These are phyloP conservation scores for Spizellomyces punctatus DNA, from an alignment of 192 early-diverging fungal genomes.

Conservation along the genomic window DNA sequence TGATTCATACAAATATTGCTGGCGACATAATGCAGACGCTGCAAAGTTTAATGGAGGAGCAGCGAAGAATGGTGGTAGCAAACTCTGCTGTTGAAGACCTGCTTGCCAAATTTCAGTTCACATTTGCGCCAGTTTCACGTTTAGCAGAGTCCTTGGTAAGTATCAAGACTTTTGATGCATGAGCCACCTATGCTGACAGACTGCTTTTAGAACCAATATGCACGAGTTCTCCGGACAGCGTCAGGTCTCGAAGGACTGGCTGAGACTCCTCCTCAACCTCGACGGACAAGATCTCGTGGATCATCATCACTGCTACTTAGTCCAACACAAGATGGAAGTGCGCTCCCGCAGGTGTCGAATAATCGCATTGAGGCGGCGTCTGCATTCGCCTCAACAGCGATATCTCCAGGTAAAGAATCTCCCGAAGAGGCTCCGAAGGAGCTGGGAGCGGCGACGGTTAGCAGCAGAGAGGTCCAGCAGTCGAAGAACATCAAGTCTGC, in stretches of 20 bases:
- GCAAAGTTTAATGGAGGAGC: slow-evolving; percentile 61
- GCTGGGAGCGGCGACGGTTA: too few species aligned
- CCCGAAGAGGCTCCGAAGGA: not conserved
- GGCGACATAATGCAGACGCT: slow-evolving; percentile 67
- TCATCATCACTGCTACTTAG: not conserved
- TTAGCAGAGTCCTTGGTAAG: slow-evolving; percentile 63
- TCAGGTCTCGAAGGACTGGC: slow-evolving; percentile 23
- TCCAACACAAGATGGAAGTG: too few species aligned
- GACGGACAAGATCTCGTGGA: slow-evolving; percentile 1
- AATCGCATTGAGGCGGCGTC: not conserved
- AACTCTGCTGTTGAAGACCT: slow-evolving; percentile 66
- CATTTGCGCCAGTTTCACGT: slow-evolving; percentile 62
- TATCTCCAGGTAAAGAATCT: not conserved
- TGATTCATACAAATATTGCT: slow-evolving; percentile 50
- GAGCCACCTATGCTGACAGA: not conserved
- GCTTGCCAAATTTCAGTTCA: slow-evolving; percentile 58
- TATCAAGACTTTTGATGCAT: not conserved
- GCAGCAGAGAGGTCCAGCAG: too few species aligned
- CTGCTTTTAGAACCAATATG: slow-evolving; percentile 34
- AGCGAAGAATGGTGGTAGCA: slow-evolving; percentile 57
- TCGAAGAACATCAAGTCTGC: too few species aligned
- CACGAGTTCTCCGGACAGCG: slow-evolving; percentile 25
- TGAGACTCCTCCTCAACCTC: slow-evolving; percentile 21
- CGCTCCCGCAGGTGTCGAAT: not conserved
- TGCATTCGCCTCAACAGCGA: not conserved